Conservation (phyloP, 2,329 filamentous ascomycete genomes). For the Diaporthe destruens region DNA sequence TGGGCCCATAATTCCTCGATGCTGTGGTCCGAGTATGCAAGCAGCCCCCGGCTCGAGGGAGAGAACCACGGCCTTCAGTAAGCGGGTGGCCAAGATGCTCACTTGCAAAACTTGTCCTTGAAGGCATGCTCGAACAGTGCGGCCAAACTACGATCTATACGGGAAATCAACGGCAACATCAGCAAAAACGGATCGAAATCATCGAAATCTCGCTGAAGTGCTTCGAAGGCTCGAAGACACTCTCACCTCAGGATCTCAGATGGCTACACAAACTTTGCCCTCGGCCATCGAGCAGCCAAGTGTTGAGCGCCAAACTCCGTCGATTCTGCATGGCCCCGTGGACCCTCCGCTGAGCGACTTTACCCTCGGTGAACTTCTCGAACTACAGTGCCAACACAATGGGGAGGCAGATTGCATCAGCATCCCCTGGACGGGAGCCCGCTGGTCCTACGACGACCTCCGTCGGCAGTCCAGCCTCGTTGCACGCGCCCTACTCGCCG, state of each 20-base stretch:
- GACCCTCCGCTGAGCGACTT: conserved; percentile 78
- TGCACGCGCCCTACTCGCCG: conserved; percentile 74
- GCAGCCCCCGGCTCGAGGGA: conserved; percentile 33
- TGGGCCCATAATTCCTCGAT: conserved; percentile 17
- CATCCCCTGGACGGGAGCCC: conserved; percentile 80
- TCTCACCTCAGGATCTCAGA: conserved; percentile 18
- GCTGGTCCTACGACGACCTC: conserved; percentile 79
- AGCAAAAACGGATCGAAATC: conserved; percentile 30
- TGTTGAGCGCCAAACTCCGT: conserved; percentile 55
- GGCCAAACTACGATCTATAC: neutral
- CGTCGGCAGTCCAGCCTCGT: conserved; percentile 72
- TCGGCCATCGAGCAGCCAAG: conserved; percentile 34
- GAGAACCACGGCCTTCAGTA: neutral
- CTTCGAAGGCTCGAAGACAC: conserved; percentile 34
- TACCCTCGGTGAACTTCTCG: conserved; percentile 79
- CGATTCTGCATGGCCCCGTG: conserved; percentile 76
- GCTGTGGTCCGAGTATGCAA: conserved; percentile 27
- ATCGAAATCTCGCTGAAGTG: conserved; percentile 14
- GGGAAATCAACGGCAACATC: neutral
- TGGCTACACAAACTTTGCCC: conserved; percentile 34
- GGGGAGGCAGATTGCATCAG: conserved; percentile 76
- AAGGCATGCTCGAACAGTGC: neutral
- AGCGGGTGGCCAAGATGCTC: neutral
- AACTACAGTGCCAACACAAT: conserved; percentile 76
- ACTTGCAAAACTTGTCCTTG: neutral